phyloP scores from a whole-genome alignment of 2,329 filamentous ascomycete species.

The Chrysoporthe deuterocubensis region DNA sequence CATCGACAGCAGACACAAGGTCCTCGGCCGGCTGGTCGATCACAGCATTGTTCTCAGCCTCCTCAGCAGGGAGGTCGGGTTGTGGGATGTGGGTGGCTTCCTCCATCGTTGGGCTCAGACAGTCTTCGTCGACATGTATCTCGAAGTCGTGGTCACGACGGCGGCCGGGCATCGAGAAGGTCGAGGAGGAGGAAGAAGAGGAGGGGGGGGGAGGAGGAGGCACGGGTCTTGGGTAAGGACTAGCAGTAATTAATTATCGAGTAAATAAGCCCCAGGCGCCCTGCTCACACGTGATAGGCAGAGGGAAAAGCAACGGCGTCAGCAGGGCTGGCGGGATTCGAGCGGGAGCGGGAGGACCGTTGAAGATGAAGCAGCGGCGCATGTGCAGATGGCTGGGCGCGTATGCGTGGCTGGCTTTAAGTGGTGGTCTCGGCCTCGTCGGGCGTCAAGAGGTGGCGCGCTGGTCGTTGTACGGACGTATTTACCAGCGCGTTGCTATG shows the following conservation, averaged over 20 bases:
- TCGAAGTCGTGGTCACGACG: slow-evolving; percentile 48
- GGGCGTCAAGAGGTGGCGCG: slow-evolving; percentile 3
- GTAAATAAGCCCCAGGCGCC: not conserved
- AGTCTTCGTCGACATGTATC: slow-evolving; percentile 53
- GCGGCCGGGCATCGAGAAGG: slow-evolving; percentile 17
- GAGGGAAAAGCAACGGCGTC: not conserved
- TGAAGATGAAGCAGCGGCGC: slow-evolving; percentile 15
- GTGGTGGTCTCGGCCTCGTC: not conserved
- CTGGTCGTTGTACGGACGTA: slow-evolving; percentile 5
- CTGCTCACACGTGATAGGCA: slow-evolving; percentile 7
- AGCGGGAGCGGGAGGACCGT: not conserved
- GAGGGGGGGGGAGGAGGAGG: not conserved
- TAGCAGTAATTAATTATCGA: not conserved
- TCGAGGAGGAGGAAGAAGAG: not conserved
- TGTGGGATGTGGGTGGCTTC: slow-evolving; percentile 28
- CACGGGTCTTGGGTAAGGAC: slow-evolving; percentile 10
- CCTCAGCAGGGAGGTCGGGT: slow-evolving; percentile 12
- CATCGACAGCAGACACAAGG: too few species aligned
- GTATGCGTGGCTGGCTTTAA: slow-evolving; percentile 26
- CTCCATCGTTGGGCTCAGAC: slow-evolving; percentile 46
- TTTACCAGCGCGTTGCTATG: slow-evolving; percentile 26
- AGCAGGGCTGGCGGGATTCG: not conserved
- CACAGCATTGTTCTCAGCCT: slow-evolving; percentile 11
- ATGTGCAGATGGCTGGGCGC: slow-evolving; percentile 13
- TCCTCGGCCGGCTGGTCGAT: slow-evolving; percentile 4